phyloP scores from a whole-genome alignment of 306 rosid genomes.

The Corylus heterophylla region DNA sequence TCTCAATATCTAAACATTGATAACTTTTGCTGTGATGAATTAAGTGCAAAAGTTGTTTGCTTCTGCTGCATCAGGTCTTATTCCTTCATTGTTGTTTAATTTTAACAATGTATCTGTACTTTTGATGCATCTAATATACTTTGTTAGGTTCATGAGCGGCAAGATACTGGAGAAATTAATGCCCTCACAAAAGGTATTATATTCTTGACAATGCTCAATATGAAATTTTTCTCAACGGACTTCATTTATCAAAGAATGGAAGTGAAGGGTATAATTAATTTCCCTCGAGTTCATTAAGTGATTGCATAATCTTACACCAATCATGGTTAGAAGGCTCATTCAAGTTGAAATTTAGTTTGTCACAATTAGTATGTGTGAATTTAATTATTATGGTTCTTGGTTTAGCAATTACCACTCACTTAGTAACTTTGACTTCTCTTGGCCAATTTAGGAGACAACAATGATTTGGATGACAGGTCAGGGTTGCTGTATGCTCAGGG shows the following conservation, averaged over 20 bases:
- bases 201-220: not conserved
- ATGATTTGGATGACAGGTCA: slow-evolving; percentile 46
- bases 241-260: not conserved
- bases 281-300: not conserved
- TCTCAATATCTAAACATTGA: not conserved
- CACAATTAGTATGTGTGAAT: not conserved
- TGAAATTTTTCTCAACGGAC: not conserved
- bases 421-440: not conserved
- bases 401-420: not conserved
- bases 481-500: slow-evolving; percentile 48
- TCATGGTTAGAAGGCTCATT: not conserved
- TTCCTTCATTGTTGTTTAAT: not conserved
- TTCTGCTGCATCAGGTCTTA: not conserved
- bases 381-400: not conserved
- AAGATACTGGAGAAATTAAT: slow-evolving; percentile 48
- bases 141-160: slow-evolving; percentile 63
- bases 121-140: not conserved
- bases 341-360: not conserved
- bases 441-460: slow-evolving; percentile 63
- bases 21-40: not conserved
- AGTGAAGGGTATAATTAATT: not conserved
- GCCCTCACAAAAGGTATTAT: slow-evolving; percentile 76
- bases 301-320: not conserved
- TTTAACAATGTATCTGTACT: not conserved
- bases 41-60: not conserved